Percentiles rank a stretch among this genome's conserved stretches.
phyloP scores from a whole-genome alignment of 371 early-diverging fungal genomes.

The Mortierella sp. region DNA sequence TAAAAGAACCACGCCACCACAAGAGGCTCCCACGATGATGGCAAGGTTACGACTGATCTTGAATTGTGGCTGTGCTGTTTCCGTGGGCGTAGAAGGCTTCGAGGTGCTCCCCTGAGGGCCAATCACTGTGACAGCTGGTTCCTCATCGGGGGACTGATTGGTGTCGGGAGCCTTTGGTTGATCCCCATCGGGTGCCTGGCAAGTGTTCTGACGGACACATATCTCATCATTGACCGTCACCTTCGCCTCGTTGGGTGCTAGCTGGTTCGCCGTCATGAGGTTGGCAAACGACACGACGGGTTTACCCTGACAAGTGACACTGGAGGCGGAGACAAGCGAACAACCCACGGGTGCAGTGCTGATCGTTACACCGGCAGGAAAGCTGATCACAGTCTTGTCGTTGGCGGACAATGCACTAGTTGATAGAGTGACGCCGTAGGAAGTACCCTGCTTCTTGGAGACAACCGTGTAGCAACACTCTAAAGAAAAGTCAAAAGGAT shows the following conservation, averaged over 20 bases:
- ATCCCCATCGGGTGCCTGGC: not conserved
- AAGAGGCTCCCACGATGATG: constrained; percentile 14
- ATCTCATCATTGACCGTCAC: constrained; percentile 21
- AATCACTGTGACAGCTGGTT: no score
- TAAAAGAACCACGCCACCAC: not conserved
- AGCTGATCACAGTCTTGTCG: constrained; percentile 9
- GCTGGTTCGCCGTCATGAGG: constrained; percentile 8
- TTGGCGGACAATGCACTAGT: constrained; percentile 1
- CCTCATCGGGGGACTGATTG: no score
- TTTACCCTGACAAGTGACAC: constrained; percentile 16
- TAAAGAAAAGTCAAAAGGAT: not conserved
- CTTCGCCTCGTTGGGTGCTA: not conserved
- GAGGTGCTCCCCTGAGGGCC: no score
- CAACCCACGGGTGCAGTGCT: constrained; percentile 4
- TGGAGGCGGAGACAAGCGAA: not conserved
- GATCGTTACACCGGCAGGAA: constrained; percentile 13
- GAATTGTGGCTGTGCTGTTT: not conserved
- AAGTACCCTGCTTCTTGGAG: not conserved
- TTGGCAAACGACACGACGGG: constrained; percentile 10
- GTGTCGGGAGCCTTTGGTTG: no score
- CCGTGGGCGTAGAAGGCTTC: no score
- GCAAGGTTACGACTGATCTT: no score
- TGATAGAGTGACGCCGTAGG: constrained; percentile 6
- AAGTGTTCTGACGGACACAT: not conserved
- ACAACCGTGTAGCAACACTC: constrained; percentile 21